Evolutionary conservation across 345 rosid genomes (phyloP), one percentile per base, ranked within the genome.

Genomic region (Reutealis trisperma): DNA sequence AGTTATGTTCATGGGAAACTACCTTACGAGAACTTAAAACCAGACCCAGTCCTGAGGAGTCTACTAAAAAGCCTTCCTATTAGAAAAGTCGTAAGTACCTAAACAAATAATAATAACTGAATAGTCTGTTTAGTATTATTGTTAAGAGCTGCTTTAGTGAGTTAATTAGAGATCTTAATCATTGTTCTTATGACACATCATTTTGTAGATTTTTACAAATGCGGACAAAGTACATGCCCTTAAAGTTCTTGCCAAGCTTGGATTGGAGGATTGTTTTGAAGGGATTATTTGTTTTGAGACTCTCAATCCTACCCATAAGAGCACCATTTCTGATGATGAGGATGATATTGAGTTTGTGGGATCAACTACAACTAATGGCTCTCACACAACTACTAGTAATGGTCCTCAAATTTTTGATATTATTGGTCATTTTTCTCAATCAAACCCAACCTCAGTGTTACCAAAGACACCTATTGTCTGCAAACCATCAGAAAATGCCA

Each of bases 271-370:
- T 78, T 92, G 98, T 82, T 95, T 95, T 25, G 96, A 93, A 89
- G 98, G 98, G 79, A 89, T 93, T 57, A 92, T 95, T 60, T 95
- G 98, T 85, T 95, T 93, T 71, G 99, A 95, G 87, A 95, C 94
- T 1, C 87, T 95, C 7, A 93, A 95, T 85, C 87, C 91, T 19
- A 76, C 77, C 10, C 86, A 90, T 81, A 77, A 82, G 80, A 86
- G 21, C 79, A 67, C 70, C 2, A 75, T 61, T 13, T 87, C 89
- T 32, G 88, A 82, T 24, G 79, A 86, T 61, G 91, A 88, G 64
- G 92, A 86, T 63, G 91, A 90, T 13, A 49, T 75, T 24, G 88
- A 78, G 49, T 88, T 88, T 69, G 64, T 82, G 59, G 89, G 89
- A 62, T 79, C 83, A 67, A 66, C 75, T 59, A 47, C 37, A 47